Evolutionary conservation across 2,329 filamentous ascomycete species (phyloP).

Genomic region (Apiospora arundinis): DNA sequence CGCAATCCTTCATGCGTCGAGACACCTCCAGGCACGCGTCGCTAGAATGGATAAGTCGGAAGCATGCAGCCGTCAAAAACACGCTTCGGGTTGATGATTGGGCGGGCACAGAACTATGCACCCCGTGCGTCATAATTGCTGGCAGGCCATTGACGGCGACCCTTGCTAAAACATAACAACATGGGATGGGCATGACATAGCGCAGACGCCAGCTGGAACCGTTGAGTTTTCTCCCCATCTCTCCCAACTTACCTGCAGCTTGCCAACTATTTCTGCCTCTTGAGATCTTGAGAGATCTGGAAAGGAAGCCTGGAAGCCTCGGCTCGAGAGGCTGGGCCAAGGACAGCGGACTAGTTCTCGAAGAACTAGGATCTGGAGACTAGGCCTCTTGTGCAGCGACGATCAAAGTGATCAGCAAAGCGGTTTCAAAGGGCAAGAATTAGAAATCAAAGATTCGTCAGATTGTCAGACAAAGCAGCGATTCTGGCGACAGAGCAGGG

Average conservation of each 20-base stretch:
- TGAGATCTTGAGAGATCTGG: neutral
- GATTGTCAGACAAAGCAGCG: constrained; percentile 13
- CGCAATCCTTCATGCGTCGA: neutral
- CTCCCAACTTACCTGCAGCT: neutral
- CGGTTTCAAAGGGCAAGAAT: constrained; percentile 14
- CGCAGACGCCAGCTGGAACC: neutral
- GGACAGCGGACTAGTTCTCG: neutral
- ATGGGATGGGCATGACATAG: constrained; percentile 17
- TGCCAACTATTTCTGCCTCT: neutral
- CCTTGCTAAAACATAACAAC: constrained; percentile 5
- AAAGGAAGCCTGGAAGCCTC: neutral
- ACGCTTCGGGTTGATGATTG: constrained; percentile 2
- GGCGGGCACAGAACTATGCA: constrained; percentile 12
- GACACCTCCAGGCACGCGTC: neutral
- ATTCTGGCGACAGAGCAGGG: neutral
- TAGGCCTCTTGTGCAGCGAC: constrained; percentile 6
- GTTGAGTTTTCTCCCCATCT: constrained; percentile 7
- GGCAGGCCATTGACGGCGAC: constrained; percentile 7
- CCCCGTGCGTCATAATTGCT: constrained; percentile 17
- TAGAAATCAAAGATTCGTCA: constrained; percentile 17
- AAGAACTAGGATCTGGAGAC: neutral
- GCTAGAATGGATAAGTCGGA: neutral
- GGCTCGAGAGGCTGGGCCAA: neutral
- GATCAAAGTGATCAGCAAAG: constrained; percentile 6
- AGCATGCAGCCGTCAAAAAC: constrained; percentile 2